Base-by-base conservation (phyloP, 2,329 filamentous ascomycete genomes). In the Geosmithia flava region DNA sequence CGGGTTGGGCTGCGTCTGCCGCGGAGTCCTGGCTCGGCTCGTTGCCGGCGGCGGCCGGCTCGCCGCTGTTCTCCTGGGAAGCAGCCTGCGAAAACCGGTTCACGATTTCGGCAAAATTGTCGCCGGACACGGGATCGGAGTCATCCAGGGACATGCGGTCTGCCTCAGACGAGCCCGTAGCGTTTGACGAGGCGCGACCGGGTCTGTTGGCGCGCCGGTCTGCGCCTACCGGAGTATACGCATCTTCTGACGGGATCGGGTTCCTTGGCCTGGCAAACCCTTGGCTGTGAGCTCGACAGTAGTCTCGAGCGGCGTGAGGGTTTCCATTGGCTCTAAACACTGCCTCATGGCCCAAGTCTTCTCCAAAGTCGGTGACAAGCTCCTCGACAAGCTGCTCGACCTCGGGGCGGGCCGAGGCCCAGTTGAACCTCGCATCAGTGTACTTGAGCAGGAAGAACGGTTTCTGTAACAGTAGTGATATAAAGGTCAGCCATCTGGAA, bases 301-400 rank as follows among this genome's bases (percentile, higher is more conserved):
- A 97, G 49, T 93, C 85, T 33, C 72, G 69, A 7, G 87, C 81
- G 23, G 71, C 67, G 2, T 68, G 61, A 4, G 65, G 56, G 47
- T 76, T 75, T 49, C 87, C 87, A 57, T 87, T 85, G 56, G 87
- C 87, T 48, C 91, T 81, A 62, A 87, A 96, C 0, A 93, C 68
- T 29, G 87, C 89, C 64, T 97, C 91, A 30, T 77, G 74, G 7
- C 77, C 83, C 47, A 96, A 70, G 13, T 79, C 76, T 42, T 75
- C 68, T 19, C 80, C 71, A 44, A 62, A 64, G 11, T 57, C 57
- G 20, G 55, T 55, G 3, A 61, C 48, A 16, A 37, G 33, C 20
- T 42, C 13, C 19, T 54, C 58, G 4, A 67, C 57, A 16, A 37
- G 33, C 20, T 42, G 19, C 19, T 54, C 58, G 4, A 67, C 57